Conservation (phyloP, 2,329 filamentous ascomycete genomes). For the Arachnopeziza araneosa region DNA sequence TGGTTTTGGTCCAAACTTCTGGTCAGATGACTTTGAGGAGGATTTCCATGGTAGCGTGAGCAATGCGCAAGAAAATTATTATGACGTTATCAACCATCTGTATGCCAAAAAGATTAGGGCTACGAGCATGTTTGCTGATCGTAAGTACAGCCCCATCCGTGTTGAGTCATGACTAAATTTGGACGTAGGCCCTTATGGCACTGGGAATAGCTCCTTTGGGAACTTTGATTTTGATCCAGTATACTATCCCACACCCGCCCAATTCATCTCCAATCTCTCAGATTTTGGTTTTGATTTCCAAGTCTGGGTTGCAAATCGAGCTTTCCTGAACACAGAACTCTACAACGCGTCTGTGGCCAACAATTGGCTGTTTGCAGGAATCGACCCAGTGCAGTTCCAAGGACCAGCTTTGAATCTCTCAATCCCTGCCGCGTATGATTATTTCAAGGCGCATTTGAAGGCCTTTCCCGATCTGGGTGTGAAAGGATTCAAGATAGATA, state of each 20-base stretch:
- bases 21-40: slow-evolving; percentile 31
- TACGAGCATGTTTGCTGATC: slow-evolving; percentile 31
- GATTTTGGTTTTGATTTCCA: slow-evolving; percentile 32
- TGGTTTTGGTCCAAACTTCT: slow-evolving; percentile 32
- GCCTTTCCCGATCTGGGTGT: slow-evolving; percentile 32
- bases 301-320: slow-evolving; percentile 34
- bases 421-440: slow-evolving; percentile 32
- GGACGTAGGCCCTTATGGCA: slow-evolving; percentile 28
- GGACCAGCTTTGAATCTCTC: slow-evolving; percentile 34
- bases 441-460: slow-evolving; percentile 28
- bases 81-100: slow-evolving; percentile 31
- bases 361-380: slow-evolving; percentile 31
- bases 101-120: slow-evolving; percentile 30
- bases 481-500: slow-evolving; percentile 35
- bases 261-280: slow-evolving; percentile 31
- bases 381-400: slow-evolving; percentile 25
- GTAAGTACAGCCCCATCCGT: slow-evolving; percentile 9
- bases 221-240: slow-evolving; percentile 34
- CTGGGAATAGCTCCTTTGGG: slow-evolving; percentile 29
- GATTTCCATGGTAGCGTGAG: slow-evolving; percentile 31
- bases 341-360: slow-evolving; percentile 28
- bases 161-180: neutral
- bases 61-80: slow-evolving; percentile 32
- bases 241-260: slow-evolving; percentile 29
- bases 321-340: slow-evolving; percentile 29